phyloP scores from a whole-genome alignment of 805 yeast genomes.

The Nakazawaea peltata region DNA sequence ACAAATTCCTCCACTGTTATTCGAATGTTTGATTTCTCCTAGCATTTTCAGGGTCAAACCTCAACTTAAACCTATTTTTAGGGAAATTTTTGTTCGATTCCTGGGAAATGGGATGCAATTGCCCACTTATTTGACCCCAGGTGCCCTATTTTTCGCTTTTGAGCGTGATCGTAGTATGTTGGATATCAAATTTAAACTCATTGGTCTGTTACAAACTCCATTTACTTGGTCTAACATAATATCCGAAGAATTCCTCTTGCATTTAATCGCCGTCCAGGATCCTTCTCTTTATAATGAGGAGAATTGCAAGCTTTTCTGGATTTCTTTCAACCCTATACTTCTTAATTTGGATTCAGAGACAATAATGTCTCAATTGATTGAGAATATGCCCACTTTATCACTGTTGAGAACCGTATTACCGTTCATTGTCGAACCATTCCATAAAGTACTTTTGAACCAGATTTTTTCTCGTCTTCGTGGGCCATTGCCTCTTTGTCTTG shows the following conservation, averaged over 20 bases:
- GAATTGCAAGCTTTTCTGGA: slow-evolving; percentile 41
- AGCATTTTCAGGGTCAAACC: slow-evolving; percentile 33
- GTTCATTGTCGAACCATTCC: slow-evolving; percentile 26
- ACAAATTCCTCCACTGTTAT: slow-evolving; percentile 14
- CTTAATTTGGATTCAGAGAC: slow-evolving; percentile 25
- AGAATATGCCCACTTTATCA: slow-evolving; percentile 18
- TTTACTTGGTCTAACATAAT: slow-evolving; percentile 26
- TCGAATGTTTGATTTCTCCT: slow-evolving; percentile 47
- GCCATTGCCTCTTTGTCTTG: slow-evolving; percentile 49
- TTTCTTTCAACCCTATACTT: slow-evolving; percentile 27
- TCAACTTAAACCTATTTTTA: slow-evolving; percentile 28
- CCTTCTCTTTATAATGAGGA: slow-evolving; percentile 36
- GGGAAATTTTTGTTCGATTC: slow-evolving; percentile 24
- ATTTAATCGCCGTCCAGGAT: slow-evolving; percentile 45
- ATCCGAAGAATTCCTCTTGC: slow-evolving; percentile 47
- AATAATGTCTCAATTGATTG: slow-evolving; percentile 19
- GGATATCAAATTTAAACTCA: background rate
- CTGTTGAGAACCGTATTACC: slow-evolving; percentile 14
- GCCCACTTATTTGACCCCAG: slow-evolving; percentile 12
- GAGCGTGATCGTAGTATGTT: too few relatives aligned
- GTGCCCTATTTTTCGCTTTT: slow-evolving; percentile 3
- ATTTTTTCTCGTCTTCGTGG: slow-evolving; percentile 39
- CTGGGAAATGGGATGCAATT: background rate
- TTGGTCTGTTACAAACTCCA: background rate
- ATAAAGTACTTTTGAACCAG: slow-evolving; percentile 39